phyloP scores from a whole-genome alignment of 2,329 filamentous ascomycete species.

The Talaromyces sp. region DNA sequence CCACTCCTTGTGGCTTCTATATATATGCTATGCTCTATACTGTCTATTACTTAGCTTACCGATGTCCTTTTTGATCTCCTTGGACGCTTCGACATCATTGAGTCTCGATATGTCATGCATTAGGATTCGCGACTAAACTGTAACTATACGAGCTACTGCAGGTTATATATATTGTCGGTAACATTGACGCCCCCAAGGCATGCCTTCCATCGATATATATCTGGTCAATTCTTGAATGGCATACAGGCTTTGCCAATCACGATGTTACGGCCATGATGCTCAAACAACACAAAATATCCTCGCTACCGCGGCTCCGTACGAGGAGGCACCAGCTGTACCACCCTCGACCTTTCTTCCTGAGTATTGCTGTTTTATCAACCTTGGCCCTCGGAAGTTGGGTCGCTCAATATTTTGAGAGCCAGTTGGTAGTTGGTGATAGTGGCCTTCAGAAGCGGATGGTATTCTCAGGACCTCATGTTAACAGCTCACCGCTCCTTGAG shows the following conservation, averaged over 20 bases:
- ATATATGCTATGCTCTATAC: background rate
- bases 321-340: constrained; percentile 28
- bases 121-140: background rate
- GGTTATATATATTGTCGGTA: background rate
- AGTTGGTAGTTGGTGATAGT: background rate
- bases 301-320: constrained; percentile 21
- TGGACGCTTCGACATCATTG: background rate
- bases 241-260: background rate
- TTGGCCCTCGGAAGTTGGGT: constrained; percentile 30
- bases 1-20: background rate
- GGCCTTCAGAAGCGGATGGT: constrained; percentile 5
- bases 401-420: background rate
- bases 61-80: background rate
- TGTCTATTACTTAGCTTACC: background rate
- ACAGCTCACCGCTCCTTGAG: background rate
- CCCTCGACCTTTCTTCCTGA: constrained; percentile 44
- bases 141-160: background rate
- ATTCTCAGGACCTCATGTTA: background rate
- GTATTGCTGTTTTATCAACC: constrained; percentile 34
- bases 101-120: background rate
- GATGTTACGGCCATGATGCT: constrained; percentile 31
- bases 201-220: background rate
- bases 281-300: constrained; percentile 20
- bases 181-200: background rate
- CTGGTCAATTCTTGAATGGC: background rate